These are phyloP conservation scores for Zalaria obscura DNA, from an alignment of 2,329 filamentous ascomycete genomes.

Conservation along the genomic window DNA sequence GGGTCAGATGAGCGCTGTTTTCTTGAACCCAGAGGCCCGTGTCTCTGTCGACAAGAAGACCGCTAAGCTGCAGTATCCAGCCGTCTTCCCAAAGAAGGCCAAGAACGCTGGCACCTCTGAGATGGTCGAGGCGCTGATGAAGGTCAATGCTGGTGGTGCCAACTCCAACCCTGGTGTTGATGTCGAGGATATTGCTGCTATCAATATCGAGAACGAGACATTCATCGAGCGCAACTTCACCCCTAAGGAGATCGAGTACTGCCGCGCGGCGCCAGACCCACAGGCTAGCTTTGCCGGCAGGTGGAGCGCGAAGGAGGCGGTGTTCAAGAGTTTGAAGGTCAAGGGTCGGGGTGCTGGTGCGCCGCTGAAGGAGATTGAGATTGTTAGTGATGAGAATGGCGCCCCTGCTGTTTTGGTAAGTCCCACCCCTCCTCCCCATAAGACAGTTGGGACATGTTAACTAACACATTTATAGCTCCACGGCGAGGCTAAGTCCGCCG, in stretches of 20 bases:
- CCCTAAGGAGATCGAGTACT: slow-evolving; percentile 69
- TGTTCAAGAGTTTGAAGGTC: slow-evolving; percentile 94
- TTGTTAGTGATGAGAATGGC: slow-evolving; percentile 64
- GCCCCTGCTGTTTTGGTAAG: slow-evolving; percentile 77
- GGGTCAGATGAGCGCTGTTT: slow-evolving; percentile 70
- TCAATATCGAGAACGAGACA: slow-evolving; percentile 88
- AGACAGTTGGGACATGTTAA: too few species aligned
- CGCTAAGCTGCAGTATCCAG: slow-evolving; percentile 58
- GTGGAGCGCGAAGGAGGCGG: slow-evolving; percentile 96
- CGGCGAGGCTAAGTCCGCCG: slow-evolving; percentile 68
- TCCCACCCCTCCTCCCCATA: slow-evolving; percentile 7
- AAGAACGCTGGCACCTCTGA: slow-evolving; percentile 53
- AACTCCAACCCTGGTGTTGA: slow-evolving; percentile 81
- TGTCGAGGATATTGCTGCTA: slow-evolving; percentile 72
- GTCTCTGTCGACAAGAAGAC: slow-evolving; percentile 80
- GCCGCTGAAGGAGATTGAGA: slow-evolving; percentile 87
- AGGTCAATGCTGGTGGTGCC: slow-evolving; percentile 34
- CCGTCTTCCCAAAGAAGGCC: slow-evolving; percentile 52
- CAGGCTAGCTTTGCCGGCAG: slow-evolving; percentile 87
- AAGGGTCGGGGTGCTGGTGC: slow-evolving; percentile 77
- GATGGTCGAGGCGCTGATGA: slow-evolving; percentile 63
- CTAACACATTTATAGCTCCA: slow-evolving; percentile 47
- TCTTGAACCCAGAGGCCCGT: slow-evolving; percentile 86
- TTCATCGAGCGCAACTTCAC: slow-evolving; percentile 96
- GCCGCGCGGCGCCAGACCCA: slow-evolving; percentile 61